phyloP scores from a whole-genome alignment of 139 green algal species.

The Asterochloris sp. region DNA sequence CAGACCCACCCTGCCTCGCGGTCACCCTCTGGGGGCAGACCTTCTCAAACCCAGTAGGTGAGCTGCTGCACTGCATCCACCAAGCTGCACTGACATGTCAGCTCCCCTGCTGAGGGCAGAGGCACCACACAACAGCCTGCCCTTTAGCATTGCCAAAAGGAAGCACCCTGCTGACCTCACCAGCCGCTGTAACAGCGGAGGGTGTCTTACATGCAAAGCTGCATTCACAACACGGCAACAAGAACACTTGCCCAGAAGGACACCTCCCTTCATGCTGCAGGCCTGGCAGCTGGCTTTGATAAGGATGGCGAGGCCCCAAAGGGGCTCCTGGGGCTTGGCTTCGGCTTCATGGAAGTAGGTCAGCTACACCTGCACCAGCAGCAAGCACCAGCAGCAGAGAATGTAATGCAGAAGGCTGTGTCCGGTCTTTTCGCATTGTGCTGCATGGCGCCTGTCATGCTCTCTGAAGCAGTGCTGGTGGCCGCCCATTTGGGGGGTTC shows the following conservation, averaged over 20 bases:
- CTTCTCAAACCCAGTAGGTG: constrained; percentile 91
- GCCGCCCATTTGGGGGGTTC: not conserved
- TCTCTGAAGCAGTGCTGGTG: not conserved
- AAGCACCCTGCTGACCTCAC: too few relatives aligned
- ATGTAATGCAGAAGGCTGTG: not conserved
- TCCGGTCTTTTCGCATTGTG: not conserved
- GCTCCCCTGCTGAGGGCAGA: not conserved
- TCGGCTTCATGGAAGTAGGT: constrained; percentile 94
- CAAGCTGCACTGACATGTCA: not conserved
- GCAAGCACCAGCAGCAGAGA: too few relatives aligned
- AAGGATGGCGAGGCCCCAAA: constrained; percentile 89
- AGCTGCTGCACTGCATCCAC: not conserved
- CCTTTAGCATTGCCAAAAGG: too few relatives aligned
- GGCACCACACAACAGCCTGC: not conserved
- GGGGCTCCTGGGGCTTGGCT: constrained; percentile 78
- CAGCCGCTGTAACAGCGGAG: too few relatives aligned
- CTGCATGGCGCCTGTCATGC: not conserved
- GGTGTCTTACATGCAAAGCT: too few relatives aligned
- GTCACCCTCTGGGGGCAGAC: constrained; percentile 64
- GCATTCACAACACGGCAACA: not conserved
- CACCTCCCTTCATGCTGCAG: constrained; percentile 28
- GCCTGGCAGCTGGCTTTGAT: constrained; percentile 96
- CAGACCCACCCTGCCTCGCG: constrained; percentile 58
- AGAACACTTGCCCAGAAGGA: not conserved
- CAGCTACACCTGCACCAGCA: constrained; percentile 9